A percentile compares a stretch with the other conserved stretches of the same genome.
Evolutionary conservation across 345 rosid genomes (phyloP).

Genomic region (Hibiscus tridactylites): DNA sequence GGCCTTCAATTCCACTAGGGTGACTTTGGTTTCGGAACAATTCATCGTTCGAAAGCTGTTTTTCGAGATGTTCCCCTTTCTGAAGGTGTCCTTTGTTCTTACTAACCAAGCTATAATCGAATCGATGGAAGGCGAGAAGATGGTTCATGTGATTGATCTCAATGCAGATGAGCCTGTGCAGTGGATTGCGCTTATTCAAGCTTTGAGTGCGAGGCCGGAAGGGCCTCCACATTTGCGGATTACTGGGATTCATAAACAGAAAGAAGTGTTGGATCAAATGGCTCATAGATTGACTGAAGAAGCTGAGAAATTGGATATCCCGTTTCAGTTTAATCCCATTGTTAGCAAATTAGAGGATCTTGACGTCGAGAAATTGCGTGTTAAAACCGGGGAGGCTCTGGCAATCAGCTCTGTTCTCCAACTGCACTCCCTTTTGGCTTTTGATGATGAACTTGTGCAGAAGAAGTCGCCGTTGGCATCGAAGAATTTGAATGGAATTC

Average conservation of each 20-base stretch:
- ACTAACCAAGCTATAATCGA: slow-evolving; percentile 80
- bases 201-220: slow-evolving; percentile 63
- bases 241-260: slow-evolving; percentile 74
- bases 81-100: slow-evolving; percentile 62
- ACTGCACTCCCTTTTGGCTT: slow-evolving; percentile 54
- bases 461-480: slow-evolving; percentile 29
- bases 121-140: slow-evolving; percentile 92
- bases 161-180: slow-evolving; percentile 69
- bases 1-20: slow-evolving; percentile 77
- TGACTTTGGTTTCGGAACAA: slow-evolving; percentile 47
- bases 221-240: slow-evolving; percentile 95
- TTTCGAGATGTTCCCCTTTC: slow-evolving; percentile 74
- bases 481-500: slow-evolving; percentile 35
- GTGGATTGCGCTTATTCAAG: slow-evolving; percentile 82
- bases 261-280: slow-evolving; percentile 76
- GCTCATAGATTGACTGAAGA: slow-evolving; percentile 68
- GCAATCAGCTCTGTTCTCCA: not conserved
- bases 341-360: slow-evolving; percentile 55
- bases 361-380: slow-evolving; percentile 61
- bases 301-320: slow-evolving; percentile 83
- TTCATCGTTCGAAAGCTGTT: slow-evolving; percentile 46
- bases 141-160: slow-evolving; percentile 90
- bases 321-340: slow-evolving; percentile 85
- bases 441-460: slow-evolving; percentile 40
- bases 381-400: slow-evolving; percentile 44